Evolutionary conservation across 2,329 filamentous ascomycete genomes (phyloP), one percentile per base, ranked within the genome.

Genomic region (Knoxdaviesia capensis): DNA sequence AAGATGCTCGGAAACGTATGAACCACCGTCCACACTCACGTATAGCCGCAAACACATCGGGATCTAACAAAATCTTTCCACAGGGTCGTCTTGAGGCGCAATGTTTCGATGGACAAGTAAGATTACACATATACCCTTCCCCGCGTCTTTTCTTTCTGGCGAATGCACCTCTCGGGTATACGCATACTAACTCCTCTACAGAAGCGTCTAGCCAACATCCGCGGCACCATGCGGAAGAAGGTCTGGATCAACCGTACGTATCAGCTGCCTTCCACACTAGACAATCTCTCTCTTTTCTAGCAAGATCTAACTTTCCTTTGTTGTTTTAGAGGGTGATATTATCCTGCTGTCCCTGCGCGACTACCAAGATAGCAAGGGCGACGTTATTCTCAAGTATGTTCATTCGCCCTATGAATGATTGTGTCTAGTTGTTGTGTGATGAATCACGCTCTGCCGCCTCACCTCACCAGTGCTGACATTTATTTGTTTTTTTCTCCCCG

Each of bases 341-440:
- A 87, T 88, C 60, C 74, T 88, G 38, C 69, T 88, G 47, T 87
- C 80, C 34, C 78, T 93, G 47, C 82, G 85, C 53, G 86, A 92
- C 62, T 92, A 92, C 66, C 85, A 93, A 60, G 84, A 90, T 63
- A 81, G 88, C 65, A 93, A 93, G 68, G 87, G 87, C 60, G 87
- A 94, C 59, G 93, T 94, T 61, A 90, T 90, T 57, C 76, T 92
- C 59, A 96, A 94, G 70, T 20, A 20, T 20, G 20, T 20, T 20
- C 20, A 20, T 20, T 20, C 20, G 20, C 20, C 20, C 20, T 20
- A 3, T 20, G 2, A 20, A 20, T 20, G 20, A 20, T 20, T 20
- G 20, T 20, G 20, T 20, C 20, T 3, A 20, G 3, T 20, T 2
- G 3, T 20, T 20, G 20, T 20, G 20, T 20, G 20, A 20, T 20